These are phyloP conservation scores for Avena atlantica DNA, from an alignment of 176 grass and related monocot species.

Conservation along the genomic window DNA sequence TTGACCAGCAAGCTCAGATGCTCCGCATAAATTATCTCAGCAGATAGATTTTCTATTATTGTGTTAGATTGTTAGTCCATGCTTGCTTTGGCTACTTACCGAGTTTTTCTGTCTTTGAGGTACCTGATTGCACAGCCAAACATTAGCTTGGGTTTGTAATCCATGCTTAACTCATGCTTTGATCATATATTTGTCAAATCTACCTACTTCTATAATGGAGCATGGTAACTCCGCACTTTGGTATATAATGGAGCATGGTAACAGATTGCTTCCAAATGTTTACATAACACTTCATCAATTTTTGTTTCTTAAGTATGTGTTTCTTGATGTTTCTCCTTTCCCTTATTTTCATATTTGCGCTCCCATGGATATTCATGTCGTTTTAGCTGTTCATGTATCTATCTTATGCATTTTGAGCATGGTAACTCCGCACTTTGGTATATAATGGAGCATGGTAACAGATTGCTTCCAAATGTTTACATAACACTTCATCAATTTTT, in stretches of 20 bases:
- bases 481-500: neutral
- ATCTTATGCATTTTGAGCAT: slow-evolving; percentile 29
- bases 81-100: slow-evolving; percentile 23
- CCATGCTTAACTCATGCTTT: slow-evolving; percentile 11
- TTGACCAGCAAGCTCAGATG: slow-evolving; percentile 29
- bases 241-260: slow-evolving; percentile 7
- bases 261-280: neutral
- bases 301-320: neutral
- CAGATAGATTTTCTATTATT: neutral
- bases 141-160: slow-evolving; percentile 17
- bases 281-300: neutral
- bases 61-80: slow-evolving; percentile 2
- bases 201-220: neutral
- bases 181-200: neutral
- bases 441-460: slow-evolving; percentile 4
- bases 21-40: neutral
- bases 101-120: neutral
- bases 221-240: neutral
- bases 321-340: neutral
- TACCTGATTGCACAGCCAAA: slow-evolving; percentile 29
- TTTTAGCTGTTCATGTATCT: slow-evolving; percentile 15
- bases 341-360: neutral
- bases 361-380: neutral
- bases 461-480: neutral
- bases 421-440: slow-evolving; percentile 11